Percentiles rank a stretch among this genome's conserved stretches.
These are phyloP conservation scores for Papiliotrema terrestris DNA, from an alignment of 1,284 basidiomycete species.

Conservation along the genomic window DNA sequence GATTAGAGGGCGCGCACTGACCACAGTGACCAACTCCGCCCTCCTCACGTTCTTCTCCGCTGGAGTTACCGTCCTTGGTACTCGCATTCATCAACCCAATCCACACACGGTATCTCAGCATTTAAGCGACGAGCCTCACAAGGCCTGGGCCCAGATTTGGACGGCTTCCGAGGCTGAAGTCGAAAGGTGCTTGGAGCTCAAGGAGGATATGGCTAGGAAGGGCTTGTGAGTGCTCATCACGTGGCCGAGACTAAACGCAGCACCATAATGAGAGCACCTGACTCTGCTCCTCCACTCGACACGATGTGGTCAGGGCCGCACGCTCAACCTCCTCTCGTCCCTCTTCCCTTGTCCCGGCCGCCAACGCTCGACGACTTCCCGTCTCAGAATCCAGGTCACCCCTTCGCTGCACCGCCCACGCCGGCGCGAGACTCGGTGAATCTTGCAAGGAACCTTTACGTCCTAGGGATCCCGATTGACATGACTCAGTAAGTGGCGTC, in stretches of 20 bases:
- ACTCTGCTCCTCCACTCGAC: no score
- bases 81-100: slow-evolving; percentile 24
- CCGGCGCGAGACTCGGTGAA: slow-evolving; percentile 10
- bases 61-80: slow-evolving; percentile 25
- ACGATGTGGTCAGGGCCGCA: no score
- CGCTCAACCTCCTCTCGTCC: neutral
- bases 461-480: slow-evolving; percentile 41
- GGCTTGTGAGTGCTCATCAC: slow-evolving; percentile 27
- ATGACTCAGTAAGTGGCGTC: slow-evolving; percentile 33
- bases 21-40: slow-evolving; percentile 28
- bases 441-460: slow-evolving; percentile 41
- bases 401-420: neutral
- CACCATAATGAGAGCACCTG: neutral
- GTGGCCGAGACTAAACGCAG: neutral
- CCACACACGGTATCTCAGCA: neutral
- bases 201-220: slow-evolving; percentile 21
- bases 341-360: no score
- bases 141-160: slow-evolving; percentile 41
- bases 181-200: slow-evolving; percentile 27
- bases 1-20: neutral
- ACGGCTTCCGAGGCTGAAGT: slow-evolving; percentile 30
- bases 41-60: slow-evolving; percentile 34
- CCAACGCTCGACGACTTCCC: no score
- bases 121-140: neutral
- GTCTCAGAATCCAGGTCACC: no score